phyloP scores from a whole-genome alignment of 140 eudicot species.

The Senecio squalidus region DNA sequence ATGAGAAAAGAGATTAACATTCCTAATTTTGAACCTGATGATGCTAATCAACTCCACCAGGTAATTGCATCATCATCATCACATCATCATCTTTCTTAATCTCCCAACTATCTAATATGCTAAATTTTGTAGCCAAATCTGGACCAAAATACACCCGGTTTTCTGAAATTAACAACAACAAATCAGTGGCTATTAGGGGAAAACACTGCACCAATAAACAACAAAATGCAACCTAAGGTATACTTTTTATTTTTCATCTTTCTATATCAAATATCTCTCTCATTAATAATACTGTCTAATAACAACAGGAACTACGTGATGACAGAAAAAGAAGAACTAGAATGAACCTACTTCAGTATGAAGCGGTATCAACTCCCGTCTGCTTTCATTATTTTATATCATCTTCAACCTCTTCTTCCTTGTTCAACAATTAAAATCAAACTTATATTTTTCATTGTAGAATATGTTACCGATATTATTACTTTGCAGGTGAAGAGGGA shows the following conservation, averaged over 20 bases:
- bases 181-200: constrained; percentile 82
- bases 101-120: constrained; percentile 6
- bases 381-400: too few relatives aligned
- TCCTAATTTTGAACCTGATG: constrained; percentile 26
- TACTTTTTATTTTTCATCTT: constrained; percentile 1
- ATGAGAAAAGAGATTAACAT: constrained; percentile 32
- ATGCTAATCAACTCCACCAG: constrained; percentile 34
- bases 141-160: constrained; percentile 67
- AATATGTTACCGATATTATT: constrained; percentile 12
- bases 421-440: background rate
- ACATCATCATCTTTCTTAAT: background rate
- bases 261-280: constrained; percentile 6
- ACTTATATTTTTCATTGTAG: background rate
- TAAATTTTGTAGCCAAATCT: constrained; percentile 30
- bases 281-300: too few relatives aligned
- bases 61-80: too few relatives aligned
- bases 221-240: constrained; percentile 65
- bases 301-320: constrained; percentile 59
- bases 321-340: constrained; percentile 68
- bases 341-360: constrained; percentile 73
- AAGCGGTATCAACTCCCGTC: constrained; percentile 59
- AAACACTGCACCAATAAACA: constrained; percentile 60
- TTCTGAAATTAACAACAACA: constrained; percentile 66
- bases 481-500: constrained; percentile 75
- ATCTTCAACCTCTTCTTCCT: constrained; percentile 1